phyloP scores from a whole-genome alignment of 1,284 basidiomycete genomes.

The Grifola frondosa region DNA sequence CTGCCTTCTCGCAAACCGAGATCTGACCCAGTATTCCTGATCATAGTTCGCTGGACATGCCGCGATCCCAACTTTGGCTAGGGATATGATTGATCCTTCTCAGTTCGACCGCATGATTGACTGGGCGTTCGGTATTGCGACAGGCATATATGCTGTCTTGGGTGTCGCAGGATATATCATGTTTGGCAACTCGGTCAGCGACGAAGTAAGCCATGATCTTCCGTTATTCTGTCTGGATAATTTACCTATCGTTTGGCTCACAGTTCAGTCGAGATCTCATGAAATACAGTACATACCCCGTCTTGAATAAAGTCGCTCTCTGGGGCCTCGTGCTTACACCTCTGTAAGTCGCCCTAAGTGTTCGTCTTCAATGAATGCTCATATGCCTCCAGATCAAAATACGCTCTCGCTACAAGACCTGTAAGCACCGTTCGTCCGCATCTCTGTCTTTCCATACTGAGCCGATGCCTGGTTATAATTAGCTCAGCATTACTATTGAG shows the following conservation, averaged over 20 bases:
- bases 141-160: slow-evolving; percentile 75
- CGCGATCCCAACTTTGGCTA: slow-evolving; percentile 86
- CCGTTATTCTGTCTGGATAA: neutral
- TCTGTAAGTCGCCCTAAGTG: slow-evolving; percentile 48
- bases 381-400: slow-evolving; percentile 67
- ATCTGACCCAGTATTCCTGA: neutral
- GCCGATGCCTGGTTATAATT: too few relatives aligned
- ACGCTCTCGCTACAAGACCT: slow-evolving; percentile 83
- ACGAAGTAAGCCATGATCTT: slow-evolving; percentile 59
- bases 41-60: slow-evolving; percentile 91
- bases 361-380: slow-evolving; percentile 9
- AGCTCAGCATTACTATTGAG: slow-evolving; percentile 82
- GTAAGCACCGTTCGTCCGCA: slow-evolving; percentile 55
- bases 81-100: slow-evolving; percentile 86
- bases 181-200: slow-evolving; percentile 82
- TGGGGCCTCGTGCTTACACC: slow-evolving; percentile 92
- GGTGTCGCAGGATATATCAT: slow-evolving; percentile 89
- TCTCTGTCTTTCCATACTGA: too few relatives aligned
- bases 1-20: neutral
- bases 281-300: slow-evolving; percentile 67
- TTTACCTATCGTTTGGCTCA: neutral
- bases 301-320: slow-evolving; percentile 76
- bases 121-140: slow-evolving; percentile 83
- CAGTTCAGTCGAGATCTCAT: slow-evolving; percentile 88
- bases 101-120: slow-evolving; percentile 85